These are phyloP conservation scores for Cercophora sp. DNA, from an alignment of 495 filamentous ascomycete species.

Conservation along the genomic window DNA sequence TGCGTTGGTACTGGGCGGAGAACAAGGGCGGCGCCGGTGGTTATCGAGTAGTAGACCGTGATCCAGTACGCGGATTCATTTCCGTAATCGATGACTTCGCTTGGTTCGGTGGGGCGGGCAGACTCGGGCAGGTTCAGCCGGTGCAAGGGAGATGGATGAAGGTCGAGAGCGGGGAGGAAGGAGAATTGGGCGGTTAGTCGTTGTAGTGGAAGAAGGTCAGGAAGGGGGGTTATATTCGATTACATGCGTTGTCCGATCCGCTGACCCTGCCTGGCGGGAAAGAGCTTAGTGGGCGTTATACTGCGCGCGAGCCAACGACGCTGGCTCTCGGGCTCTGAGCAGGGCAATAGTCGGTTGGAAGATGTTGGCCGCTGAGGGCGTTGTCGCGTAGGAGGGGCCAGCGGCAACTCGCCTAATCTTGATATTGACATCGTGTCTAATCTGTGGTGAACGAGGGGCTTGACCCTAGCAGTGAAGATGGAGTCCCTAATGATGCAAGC, in stretches of 20 bases:
- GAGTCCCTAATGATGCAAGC: too few species aligned
- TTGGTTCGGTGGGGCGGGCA: neutral
- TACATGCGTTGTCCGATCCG: neutral
- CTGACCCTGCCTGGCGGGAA: constrained; percentile 1
- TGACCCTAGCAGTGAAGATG: too few species aligned
- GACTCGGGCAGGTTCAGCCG: neutral
- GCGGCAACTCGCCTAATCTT: neutral
- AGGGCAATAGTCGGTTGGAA: constrained; percentile 8
- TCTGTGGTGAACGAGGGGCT: too few species aligned
- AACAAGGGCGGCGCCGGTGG: too few species aligned
- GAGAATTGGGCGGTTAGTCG: neutral
- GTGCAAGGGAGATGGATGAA: neutral
- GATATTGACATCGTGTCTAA: too few species aligned
- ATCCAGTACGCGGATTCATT: neutral
- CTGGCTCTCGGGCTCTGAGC: constrained; percentile 8
- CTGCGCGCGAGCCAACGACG: constrained; percentile 5
- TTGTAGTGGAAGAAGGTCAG: neutral
- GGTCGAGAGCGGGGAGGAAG: too few species aligned
- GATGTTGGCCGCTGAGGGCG: constrained; percentile 5
- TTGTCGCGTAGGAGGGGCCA: constrained; percentile 1
- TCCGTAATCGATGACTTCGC: neutral
- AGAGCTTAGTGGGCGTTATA: neutral
- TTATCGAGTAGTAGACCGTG: neutral
- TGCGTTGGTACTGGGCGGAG: too few species aligned
- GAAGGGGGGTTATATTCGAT: neutral